Conservation (phyloP, 129 eudicot genomes). For the Pulicaria dysenterica region DNA sequence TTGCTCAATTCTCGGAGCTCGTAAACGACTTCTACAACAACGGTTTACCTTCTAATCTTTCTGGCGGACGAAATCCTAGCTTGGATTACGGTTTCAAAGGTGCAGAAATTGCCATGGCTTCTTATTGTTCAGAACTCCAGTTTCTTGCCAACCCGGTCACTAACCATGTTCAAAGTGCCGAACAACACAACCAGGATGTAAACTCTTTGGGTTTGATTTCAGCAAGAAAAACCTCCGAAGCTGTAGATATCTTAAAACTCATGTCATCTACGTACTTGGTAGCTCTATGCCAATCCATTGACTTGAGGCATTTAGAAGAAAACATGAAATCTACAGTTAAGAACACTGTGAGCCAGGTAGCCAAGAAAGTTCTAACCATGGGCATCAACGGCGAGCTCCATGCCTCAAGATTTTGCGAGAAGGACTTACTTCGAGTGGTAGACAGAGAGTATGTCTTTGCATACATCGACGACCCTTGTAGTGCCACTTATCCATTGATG, state of each 20-base stretch:
- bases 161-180: constrained; percentile 84
- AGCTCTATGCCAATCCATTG: constrained; percentile 78
- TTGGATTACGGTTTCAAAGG: constrained; percentile 89
- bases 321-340: constrained; percentile 63
- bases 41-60: constrained; percentile 77
- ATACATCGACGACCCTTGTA: constrained; percentile 66
- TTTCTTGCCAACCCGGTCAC: constrained; percentile 87
- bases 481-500: constrained; percentile 64
- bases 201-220: constrained; percentile 84
- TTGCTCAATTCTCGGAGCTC: constrained; percentile 82
- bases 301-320: constrained; percentile 81
- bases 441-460: constrained; percentile 66
- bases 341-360: constrained; percentile 74
- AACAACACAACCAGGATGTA: constrained; percentile 91
- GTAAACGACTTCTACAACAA: constrained; percentile 85
- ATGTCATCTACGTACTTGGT: constrained; percentile 73
- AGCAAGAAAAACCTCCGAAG: constrained; percentile 72
- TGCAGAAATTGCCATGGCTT: constrained; percentile 83
- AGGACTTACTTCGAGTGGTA: constrained; percentile 64
- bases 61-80: constrained; percentile 77
- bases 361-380: constrained; percentile 59
- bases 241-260: constrained; percentile 76
- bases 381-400: constrained; percentile 73
- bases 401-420: constrained; percentile 66
- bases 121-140: constrained; percentile 82